phyloP scores from a whole-genome alignment of 2,329 filamentous ascomycete genomes.

The Trichophyton simii region DNA sequence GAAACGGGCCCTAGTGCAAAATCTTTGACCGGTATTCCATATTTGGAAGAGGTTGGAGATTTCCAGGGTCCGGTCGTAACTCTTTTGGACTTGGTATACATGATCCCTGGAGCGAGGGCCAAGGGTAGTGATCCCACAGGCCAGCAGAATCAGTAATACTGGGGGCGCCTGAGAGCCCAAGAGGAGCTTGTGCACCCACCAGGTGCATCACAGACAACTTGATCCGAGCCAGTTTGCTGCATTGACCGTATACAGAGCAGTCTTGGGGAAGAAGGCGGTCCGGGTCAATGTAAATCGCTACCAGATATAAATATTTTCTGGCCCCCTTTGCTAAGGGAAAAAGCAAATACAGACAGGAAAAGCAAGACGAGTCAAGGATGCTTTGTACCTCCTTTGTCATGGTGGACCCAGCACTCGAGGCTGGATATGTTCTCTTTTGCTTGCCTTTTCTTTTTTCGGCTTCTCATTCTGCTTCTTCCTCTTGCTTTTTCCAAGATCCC shows the following conservation, averaged over 20 bases:
- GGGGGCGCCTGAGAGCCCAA: neutral
- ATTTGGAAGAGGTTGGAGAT: neutral
- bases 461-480: neutral
- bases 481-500: neutral
- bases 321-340: constrained; percentile 2
- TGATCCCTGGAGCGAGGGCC: constrained; percentile 1
- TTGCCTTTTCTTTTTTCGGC: neutral
- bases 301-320: constrained; percentile 2
- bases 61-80: neutral
- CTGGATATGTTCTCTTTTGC: neutral
- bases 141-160: neutral
- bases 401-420: neutral
- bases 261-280: neutral
- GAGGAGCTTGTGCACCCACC: neutral
- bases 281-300: constrained; percentile 1
- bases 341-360: neutral
- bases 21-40: neutral
- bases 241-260: neutral
- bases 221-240: neutral
- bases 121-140: neutral
- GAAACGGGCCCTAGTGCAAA: neutral
- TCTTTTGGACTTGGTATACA: constrained; percentile 1
- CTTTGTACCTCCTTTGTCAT: constrained; percentile 2
- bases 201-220: neutral
- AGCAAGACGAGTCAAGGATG: constrained; percentile 1